Base-by-base conservation (phyloP, 2,329 filamentous ascomycete species). In the Penicillium vulpinum region DNA sequence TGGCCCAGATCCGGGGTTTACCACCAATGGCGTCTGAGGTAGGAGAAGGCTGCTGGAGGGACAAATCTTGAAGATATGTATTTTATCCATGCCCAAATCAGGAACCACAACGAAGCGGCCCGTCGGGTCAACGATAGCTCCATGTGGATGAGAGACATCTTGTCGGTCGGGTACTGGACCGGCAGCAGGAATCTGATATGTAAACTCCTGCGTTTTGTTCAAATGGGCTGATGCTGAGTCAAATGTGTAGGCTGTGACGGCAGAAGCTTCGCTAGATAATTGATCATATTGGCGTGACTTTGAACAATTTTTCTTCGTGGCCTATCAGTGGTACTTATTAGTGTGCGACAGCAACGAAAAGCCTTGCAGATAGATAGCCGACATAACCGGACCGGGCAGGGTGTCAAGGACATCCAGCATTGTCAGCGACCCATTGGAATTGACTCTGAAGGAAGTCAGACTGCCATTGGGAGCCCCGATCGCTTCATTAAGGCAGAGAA, bases 111-210 rank as follows among this genome's bases (percentile, higher is more conserved):
- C 63, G 64, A 77, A 84, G 78, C 80, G 58, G 81, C 82, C 11
- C 75, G 69, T 62, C 5, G 62, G 62, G 43, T 65, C 62, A 21
- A 63, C 35, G 4, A 81, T 76, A 5, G 77, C 77, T 18, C 80
- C 76, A 70, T 85, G 83, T 8, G 82, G 83, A 62, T 85, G 83
- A 6, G 83, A 75, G 5, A 75, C 77, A 55, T 84, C 79, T 67
- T 86, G 83, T n/a, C 83, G 79, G 29, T 64, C 68, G 5, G 79
- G 70, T 44, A 75, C 72, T 11, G 80, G 74, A 0, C 81, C 81
- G 0, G 75, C 73, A 3, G 24, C 22, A 7, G 54, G 16, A 16
- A 63, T 44, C 13, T 56, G 28, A 22, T 61, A 67, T 9, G 56
- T 58, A 35, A 66, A 63, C 16, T 18, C 8, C 5, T 38, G 35